Percentiles rank a stretch among this genome's conserved stretches.
phyloP scores from a whole-genome alignment of 1,139 yeast genomes.

The Pichia sp. region DNA sequence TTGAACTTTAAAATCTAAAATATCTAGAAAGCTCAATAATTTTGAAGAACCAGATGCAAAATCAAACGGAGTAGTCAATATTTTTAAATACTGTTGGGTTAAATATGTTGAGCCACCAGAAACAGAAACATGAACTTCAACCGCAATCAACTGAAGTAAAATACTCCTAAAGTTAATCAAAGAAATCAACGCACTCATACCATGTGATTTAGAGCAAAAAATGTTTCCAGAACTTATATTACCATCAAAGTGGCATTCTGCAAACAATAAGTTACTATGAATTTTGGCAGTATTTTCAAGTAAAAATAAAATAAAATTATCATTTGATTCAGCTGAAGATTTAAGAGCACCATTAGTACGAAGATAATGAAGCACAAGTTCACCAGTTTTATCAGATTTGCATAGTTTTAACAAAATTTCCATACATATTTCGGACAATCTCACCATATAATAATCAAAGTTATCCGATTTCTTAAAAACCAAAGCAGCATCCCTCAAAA shows the following conservation, averaged over 20 bases:
- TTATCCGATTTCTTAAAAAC: slow-evolving; percentile 22
- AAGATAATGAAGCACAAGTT: slow-evolving; percentile 45
- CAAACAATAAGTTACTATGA: slow-evolving; percentile 42
- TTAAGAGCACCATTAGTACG: slow-evolving; percentile 31
- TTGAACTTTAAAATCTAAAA: slow-evolving; percentile 50
- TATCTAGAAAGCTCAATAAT: slow-evolving; percentile 62
- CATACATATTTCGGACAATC: slow-evolving; percentile 50
- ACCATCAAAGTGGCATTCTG: slow-evolving; percentile 39
- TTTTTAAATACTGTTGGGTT: slow-evolving; percentile 46
- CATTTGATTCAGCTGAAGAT: slow-evolving; percentile 18
- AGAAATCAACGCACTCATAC: slow-evolving; percentile 50
- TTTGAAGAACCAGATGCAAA: slow-evolving; percentile 52
- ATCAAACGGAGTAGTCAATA: slow-evolving; percentile 45
- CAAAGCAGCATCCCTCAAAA: slow-evolving; percentile 42
- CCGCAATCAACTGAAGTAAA: slow-evolving; percentile 60
- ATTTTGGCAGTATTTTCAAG: slow-evolving; percentile 52
- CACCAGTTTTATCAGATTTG: slow-evolving; percentile 48
- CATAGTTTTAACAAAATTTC: slow-evolving; percentile 57
- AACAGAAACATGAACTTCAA: slow-evolving; percentile 64
- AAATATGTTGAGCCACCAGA: slow-evolving; percentile 46
- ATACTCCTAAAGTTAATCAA: slow-evolving; percentile 59
- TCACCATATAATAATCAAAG: slow-evolving; percentile 50
- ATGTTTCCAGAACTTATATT: slow-evolving; percentile 30
- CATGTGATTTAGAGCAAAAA: slow-evolving; percentile 35
- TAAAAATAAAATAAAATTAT: slow-evolving; percentile 46